Evolutionary conservation across 2,329 filamentous ascomycete genomes (phyloP).

Genomic region (Pyrenophora teres): DNA sequence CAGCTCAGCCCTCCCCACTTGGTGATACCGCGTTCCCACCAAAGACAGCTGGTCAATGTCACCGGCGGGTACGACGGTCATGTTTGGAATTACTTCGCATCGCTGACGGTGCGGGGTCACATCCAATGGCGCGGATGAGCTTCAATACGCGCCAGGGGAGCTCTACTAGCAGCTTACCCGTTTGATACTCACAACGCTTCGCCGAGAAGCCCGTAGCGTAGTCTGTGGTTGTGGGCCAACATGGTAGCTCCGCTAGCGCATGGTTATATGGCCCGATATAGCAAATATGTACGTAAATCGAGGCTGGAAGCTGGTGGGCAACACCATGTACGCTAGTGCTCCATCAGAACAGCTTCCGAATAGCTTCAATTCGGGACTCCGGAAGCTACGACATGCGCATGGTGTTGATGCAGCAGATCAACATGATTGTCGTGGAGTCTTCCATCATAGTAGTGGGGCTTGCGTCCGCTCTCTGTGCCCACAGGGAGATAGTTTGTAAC

Average conservation of each 20-base stretch:
- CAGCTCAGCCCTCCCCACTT: constrained; percentile 43
- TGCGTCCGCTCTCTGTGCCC: neutral
- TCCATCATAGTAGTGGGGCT: neutral
- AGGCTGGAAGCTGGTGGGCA: constrained; percentile 14
- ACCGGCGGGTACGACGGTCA: constrained; percentile 34
- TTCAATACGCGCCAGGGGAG: constrained; percentile 26
- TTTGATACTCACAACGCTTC: constrained; percentile 18
- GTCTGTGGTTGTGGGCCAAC: constrained; percentile 16
- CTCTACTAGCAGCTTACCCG: constrained; percentile 20
- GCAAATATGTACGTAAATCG: constrained; percentile 27
- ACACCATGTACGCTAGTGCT: constrained; percentile 17
- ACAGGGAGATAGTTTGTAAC: neutral
- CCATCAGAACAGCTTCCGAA: constrained; percentile 25
- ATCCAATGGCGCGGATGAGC: constrained; percentile 39
- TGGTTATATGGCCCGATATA: constrained; percentile 17
- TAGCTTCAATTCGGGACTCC: constrained; percentile 11
- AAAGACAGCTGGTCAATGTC: constrained; percentile 26
- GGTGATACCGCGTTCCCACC: constrained; percentile 26
- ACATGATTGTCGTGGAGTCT: neutral
- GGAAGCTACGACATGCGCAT: constrained; percentile 4
- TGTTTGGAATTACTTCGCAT: constrained; percentile 41
- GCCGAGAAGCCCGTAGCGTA: constrained; percentile 21
- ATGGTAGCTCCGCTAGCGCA: constrained; percentile 10
- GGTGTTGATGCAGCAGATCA: constrained; percentile 1
- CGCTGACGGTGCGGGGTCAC: constrained; percentile 42